Conservation (phyloP, 352 stramenopile genomes). For the Phytophthora cryptogea region DNA sequence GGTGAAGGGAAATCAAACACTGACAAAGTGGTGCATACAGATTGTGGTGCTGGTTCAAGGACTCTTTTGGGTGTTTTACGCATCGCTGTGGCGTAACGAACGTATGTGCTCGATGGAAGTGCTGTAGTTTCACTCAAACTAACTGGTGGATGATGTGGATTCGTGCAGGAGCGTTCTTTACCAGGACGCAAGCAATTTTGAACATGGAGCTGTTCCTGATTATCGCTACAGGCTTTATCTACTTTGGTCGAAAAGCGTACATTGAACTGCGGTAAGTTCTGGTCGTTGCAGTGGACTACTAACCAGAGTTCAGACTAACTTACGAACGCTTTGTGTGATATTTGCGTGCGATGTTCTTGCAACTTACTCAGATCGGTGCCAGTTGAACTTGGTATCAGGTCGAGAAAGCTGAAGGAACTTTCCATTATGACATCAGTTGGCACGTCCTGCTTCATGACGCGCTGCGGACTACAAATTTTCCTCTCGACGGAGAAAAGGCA, state of each 20-base stretch:
- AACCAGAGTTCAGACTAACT: background rate
- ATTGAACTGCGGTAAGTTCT: constrained; percentile 64
- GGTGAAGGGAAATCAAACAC: background rate
- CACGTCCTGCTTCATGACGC: constrained; percentile 81
- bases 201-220: constrained; percentile 85
- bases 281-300: background rate
- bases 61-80: constrained; percentile 83
- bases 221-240: constrained; percentile 76
- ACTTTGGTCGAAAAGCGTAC: constrained; percentile 83
- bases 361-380: constrained; percentile 61
- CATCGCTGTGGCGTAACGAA: constrained; percentile 69
- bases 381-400: constrained; percentile 81
- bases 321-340: background rate
- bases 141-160: background rate
- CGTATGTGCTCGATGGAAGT: constrained; percentile 41
- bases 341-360: background rate
- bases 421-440: constrained; percentile 82
- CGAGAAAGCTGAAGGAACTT: constrained; percentile 85
- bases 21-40: constrained; percentile 30
- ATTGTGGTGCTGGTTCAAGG: constrained; percentile 60
- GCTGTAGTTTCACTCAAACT: background rate
- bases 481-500: constrained; percentile 74
- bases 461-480: constrained; percentile 71
- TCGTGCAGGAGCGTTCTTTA: constrained; percentile 75
- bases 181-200: constrained; percentile 72